These are phyloP conservation scores for Gonapodya sp. DNA, from an alignment of 192 early-diverging fungal genomes.

Conservation along the genomic window DNA sequence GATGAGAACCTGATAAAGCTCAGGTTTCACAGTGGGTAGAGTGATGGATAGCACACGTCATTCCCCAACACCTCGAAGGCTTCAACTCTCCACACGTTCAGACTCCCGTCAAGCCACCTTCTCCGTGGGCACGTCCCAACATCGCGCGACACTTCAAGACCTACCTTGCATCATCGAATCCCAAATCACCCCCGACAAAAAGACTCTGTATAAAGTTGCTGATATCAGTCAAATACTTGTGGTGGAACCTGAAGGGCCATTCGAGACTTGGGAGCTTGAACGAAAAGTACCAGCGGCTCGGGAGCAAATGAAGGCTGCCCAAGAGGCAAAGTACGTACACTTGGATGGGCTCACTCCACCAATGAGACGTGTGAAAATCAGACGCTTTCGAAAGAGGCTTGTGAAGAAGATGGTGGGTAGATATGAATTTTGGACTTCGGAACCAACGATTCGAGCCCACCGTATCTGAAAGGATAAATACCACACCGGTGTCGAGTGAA, in stretches of 20 bases:
- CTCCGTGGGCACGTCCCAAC: background rate
- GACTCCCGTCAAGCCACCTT: constrained; percentile 6
- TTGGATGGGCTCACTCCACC: constrained; percentile 1
- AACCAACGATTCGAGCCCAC: too few relatives aligned
- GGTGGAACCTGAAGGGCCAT: background rate
- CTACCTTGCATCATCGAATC: background rate
- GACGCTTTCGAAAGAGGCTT: background rate
- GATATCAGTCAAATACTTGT: background rate
- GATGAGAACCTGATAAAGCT: background rate
- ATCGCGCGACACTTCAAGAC: constrained; percentile 7
- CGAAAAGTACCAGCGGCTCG: background rate
- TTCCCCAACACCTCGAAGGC: too few relatives aligned
- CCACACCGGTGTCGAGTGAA: too few relatives aligned
- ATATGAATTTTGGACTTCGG: too few relatives aligned
- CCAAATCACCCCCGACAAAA: background rate
- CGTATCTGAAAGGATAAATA: too few relatives aligned
- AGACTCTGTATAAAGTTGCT: background rate
- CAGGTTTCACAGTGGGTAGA: background rate
- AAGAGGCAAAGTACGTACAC: background rate
- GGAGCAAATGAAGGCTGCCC: background rate
- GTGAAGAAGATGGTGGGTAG: constrained; percentile 5
- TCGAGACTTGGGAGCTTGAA: background rate
- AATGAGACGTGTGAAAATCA: background rate
- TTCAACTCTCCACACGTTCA: background rate
- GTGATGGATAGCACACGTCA: too few relatives aligned